A percentile compares a stretch with the other conserved stretches of the same genome.
phyloP scores from a whole-genome alignment of 441 rosid genomes.

The Capsella rubella region DNA sequence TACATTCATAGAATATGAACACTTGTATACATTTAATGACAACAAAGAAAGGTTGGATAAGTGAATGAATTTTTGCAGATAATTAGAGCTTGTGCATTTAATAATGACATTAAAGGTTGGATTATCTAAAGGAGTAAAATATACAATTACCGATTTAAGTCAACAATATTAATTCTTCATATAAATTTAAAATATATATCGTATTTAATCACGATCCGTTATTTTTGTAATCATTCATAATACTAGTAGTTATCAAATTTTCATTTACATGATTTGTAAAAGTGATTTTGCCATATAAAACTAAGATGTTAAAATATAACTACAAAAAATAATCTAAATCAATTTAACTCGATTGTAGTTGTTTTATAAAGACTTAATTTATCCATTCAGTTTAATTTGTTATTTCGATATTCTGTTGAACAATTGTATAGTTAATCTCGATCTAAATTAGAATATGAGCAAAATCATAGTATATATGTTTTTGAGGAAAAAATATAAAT shows the following conservation, averaged over 20 bases:
- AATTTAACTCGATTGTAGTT: no score
- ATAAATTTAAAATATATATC: no score
- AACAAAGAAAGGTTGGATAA: not conserved
- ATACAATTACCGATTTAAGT: not conserved
- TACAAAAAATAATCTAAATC: no score
- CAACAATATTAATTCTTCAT: not conserved
- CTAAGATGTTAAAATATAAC: no score
- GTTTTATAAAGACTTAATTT: no score
- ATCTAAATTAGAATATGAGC: not conserved
- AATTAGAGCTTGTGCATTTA: not conserved
- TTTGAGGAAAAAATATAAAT: not conserved
- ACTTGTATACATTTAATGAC: constrained; percentile 8
- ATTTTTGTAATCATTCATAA: no score
- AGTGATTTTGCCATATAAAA: no score
- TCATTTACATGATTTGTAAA: no score
- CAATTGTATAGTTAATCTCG: not conserved
- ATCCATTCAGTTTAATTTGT: no score
- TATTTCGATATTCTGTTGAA: no score
- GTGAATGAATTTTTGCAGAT: not conserved
- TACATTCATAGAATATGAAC: constrained; percentile 30
- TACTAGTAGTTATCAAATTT: no score
- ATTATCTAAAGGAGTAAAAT: not conserved
- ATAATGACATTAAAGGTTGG: not conserved
- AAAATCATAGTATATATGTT: not conserved
- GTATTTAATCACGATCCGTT: no score